Evolutionary conservation across 164 flowering plant species (phyloP), one percentile per base, ranked within the genome.

Genomic region (Aristolochia contorta): DNA sequence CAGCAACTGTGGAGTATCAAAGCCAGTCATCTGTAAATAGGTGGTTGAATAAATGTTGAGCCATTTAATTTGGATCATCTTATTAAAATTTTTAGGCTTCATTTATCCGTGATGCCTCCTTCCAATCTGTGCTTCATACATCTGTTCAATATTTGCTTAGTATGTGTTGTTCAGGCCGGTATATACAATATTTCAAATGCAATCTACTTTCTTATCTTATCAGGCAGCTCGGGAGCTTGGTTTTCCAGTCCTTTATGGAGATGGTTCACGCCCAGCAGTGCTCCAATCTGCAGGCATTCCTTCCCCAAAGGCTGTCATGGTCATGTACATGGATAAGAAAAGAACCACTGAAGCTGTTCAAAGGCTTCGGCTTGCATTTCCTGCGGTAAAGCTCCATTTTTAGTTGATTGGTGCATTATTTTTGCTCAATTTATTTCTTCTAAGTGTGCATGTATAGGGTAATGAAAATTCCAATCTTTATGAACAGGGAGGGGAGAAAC

Each of bases 221-320:
- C 78, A 93, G 99, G 81, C 75, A 53, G 80, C 94, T 56, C 78
- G 80, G 59, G 80, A 86, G 64, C 82, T 77, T 69, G 99, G 99
- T 47, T 90, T 93, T 69, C 96, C 99, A 23, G 67, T 88, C 56
- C 75, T 90, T 13, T 93, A 86, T 73, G 99, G 99, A 30, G 99
- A 93, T 76, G 97, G 93, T 52, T 90, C 99, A 45, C 81, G 91
- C 41, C 96, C 96, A 60, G 82, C 84, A 32, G 99, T 93, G 66
- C 67, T 90, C 75, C 96, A 86, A 59, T 84, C 97, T 62, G 99
- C 99, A 74, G 99, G 99, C 56, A 82, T 93, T 69, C 75, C 86
- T 76, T 84, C 95, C 25, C 99, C 99, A 48, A 93, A 86, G 79
- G 99, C 99, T 65, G 84, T 93, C 60, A 79, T 93, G 89, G 74